Evolutionary conservation across 179 eudicot genomes (phyloP).

Genomic region (Beta corolliflora): DNA sequence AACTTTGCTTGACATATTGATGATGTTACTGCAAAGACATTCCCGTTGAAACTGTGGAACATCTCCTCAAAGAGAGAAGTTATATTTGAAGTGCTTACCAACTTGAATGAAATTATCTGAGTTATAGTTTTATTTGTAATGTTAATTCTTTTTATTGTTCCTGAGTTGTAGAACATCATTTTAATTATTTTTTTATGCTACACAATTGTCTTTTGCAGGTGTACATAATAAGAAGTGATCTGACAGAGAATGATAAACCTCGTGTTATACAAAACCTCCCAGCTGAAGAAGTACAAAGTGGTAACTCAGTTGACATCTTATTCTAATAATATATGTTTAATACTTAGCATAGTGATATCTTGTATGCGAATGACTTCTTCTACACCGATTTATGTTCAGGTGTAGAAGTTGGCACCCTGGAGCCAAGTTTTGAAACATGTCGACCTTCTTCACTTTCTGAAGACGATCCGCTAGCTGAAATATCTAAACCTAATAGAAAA

Average conservation of each 20-base stretch:
- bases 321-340: too few species aligned
- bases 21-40: background rate
- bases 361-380: background rate
- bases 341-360: background rate
- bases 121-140: background rate
- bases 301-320: constrained; percentile 19
- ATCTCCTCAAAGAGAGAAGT: background rate
- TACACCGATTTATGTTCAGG: constrained; percentile 2
- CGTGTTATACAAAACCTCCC: constrained; percentile 38
- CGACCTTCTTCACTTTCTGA: constrained; percentile 32
- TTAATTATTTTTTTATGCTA: background rate
- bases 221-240: constrained; percentile 41
- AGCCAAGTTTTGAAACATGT: constrained; percentile 17
- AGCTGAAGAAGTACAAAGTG: constrained; percentile 29
- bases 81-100: constrained; percentile 2
- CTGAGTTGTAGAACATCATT: background rate
- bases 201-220: constrained; percentile 38
- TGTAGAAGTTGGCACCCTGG: background rate
- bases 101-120: background rate
- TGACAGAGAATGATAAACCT: constrained; percentile 37
- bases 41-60: background rate
- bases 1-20: background rate
- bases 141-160: background rate
- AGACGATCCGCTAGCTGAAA: too few species aligned
- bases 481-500: too few species aligned